A percentile compares a stretch with the other conserved stretches of the same genome.
phyloP scores from a whole-genome alignment of 345 rosid genomes.

The Combretum micranthum region DNA sequence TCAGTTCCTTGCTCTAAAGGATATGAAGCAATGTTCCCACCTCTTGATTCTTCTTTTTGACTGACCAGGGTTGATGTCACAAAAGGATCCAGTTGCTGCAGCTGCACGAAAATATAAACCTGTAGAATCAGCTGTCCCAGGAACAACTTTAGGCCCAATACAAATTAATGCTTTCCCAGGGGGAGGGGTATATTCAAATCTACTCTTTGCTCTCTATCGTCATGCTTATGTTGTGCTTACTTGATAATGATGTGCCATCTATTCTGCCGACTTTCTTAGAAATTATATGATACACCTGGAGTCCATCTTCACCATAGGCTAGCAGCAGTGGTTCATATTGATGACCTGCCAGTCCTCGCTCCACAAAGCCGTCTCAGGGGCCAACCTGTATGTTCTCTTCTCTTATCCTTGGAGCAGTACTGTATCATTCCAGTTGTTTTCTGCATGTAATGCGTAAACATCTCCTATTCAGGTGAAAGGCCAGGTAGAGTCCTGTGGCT shows the following conservation, averaged over 20 bases:
- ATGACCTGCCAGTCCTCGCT: slow-evolving; percentile 89
- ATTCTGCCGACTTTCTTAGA: slow-evolving; percentile 33
- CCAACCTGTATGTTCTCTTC: slow-evolving; percentile 46
- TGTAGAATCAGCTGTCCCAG: slow-evolving; percentile 95
- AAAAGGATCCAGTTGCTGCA: slow-evolving; percentile 89
- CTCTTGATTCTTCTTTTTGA: not conserved
- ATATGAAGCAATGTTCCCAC: not conserved
- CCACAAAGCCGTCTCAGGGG: slow-evolving; percentile 86
- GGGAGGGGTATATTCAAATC: slow-evolving; percentile 62
- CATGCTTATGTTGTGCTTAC: not conserved
- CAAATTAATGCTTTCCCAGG: slow-evolving; percentile 87
- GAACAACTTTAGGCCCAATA: slow-evolving; percentile 94
- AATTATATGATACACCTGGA: slow-evolving; percentile 86
- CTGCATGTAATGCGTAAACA: too few species aligned
- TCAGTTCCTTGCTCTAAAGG: too few species aligned
- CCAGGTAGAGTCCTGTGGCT: slow-evolving; percentile 33
- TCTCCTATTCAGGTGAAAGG: slow-evolving; percentile 16
- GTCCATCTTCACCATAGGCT: slow-evolving; percentile 97
- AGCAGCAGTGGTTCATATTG: slow-evolving; percentile 88
- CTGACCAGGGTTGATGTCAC: slow-evolving; percentile 60
- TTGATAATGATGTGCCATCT: not conserved
- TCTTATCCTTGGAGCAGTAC: not conserved
- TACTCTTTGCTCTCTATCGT: slow-evolving; percentile 1
- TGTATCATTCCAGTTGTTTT: not conserved
- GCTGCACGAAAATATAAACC: slow-evolving; percentile 85